phyloP scores from a whole-genome alignment of 2,329 filamentous ascomycete species.

The Davidsoniella virescens region DNA sequence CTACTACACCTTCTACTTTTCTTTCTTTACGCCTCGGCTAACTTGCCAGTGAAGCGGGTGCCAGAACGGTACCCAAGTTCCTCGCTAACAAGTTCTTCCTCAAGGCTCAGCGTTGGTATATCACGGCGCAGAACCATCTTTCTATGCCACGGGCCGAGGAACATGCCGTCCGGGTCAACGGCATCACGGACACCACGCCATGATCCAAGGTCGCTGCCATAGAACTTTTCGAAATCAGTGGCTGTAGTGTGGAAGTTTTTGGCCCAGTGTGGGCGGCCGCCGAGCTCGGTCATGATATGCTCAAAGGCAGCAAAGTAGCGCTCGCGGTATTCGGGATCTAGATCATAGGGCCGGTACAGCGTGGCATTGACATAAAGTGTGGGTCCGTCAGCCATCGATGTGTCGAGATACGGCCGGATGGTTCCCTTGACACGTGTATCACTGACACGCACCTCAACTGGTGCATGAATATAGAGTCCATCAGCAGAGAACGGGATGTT shows the following conservation, averaged over 20 bases:
- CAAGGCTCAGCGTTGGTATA: slow-evolving; percentile 20
- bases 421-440: slow-evolving; percentile 37
- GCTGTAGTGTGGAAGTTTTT: slow-evolving; percentile 64
- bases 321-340: slow-evolving; percentile 57
- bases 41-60: slow-evolving; percentile 7
- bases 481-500: slow-evolving; percentile 68
- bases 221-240: slow-evolving; percentile 47
- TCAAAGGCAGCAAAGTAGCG: slow-evolving; percentile 85
- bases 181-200: slow-evolving; percentile 54
- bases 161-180: slow-evolving; percentile 69
- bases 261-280: slow-evolving; percentile 75
- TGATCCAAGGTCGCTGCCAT: slow-evolving; percentile 47
- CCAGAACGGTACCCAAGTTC: slow-evolving; percentile 1
- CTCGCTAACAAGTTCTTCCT: slow-evolving; percentile 12
- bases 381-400: slow-evolving; percentile 48
- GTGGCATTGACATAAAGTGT: slow-evolving; percentile 84
- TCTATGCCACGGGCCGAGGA: slow-evolving; percentile 80
- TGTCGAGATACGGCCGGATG: slow-evolving; percentile 44
- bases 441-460: slow-evolving; percentile 75
- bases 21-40: slow-evolving; percentile 1
- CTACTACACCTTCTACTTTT: no score
- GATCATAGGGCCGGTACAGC: slow-evolving; percentile 66
- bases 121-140: slow-evolving; percentile 39
- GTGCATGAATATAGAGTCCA: slow-evolving; percentile 72
- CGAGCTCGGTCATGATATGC: slow-evolving; percentile 74